A percentile compares a stretch with the other conserved stretches of the same genome.
These are phyloP conservation scores for Chlorella sp. DNA, from an alignment of 139 green algal genomes.

Conservation along the genomic window DNA sequence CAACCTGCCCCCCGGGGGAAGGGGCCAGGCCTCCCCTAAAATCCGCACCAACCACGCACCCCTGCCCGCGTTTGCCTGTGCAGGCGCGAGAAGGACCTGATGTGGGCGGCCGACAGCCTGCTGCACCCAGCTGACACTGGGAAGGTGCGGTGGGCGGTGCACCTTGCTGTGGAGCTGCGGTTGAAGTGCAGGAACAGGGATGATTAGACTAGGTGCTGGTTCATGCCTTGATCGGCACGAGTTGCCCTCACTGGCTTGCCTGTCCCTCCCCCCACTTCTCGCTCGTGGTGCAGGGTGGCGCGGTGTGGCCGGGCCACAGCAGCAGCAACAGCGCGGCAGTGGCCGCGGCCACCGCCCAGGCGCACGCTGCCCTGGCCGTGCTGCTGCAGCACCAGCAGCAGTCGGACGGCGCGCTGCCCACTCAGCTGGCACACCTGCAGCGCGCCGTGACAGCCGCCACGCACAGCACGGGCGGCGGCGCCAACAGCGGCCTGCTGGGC, in stretches of 20 bases:
- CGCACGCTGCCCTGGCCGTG: conserved; percentile 8
- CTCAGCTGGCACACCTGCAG: not conserved
- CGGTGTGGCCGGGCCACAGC: not conserved
- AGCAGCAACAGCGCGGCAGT: not conserved
- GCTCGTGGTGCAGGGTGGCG: not conserved
- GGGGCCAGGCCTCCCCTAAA: no score
- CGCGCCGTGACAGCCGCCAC: not conserved
- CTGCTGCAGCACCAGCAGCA: conserved; percentile 29
- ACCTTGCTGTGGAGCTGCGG: not conserved
- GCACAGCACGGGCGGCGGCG: not conserved
- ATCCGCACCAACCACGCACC: no score
- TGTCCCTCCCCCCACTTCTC: not conserved
- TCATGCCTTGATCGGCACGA: not conserved
- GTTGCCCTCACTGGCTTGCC: no score
- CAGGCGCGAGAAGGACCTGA: conserved; percentile 75
- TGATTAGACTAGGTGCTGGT: no score
- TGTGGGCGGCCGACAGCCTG: conserved; percentile 68
- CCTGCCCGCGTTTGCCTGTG: no score
- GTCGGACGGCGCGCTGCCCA: not conserved
- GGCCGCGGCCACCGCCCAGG: not conserved
- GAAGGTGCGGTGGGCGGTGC: conserved; percentile 18
- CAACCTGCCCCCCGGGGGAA: no score
- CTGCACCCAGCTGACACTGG: conserved; percentile 5
- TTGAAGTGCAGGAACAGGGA: not conserved
- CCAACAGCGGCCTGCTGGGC: not conserved